These are phyloP conservation scores for Neocucurbitaria cava DNA, from an alignment of 2,329 filamentous ascomycete genomes.

Conservation along the genomic window DNA sequence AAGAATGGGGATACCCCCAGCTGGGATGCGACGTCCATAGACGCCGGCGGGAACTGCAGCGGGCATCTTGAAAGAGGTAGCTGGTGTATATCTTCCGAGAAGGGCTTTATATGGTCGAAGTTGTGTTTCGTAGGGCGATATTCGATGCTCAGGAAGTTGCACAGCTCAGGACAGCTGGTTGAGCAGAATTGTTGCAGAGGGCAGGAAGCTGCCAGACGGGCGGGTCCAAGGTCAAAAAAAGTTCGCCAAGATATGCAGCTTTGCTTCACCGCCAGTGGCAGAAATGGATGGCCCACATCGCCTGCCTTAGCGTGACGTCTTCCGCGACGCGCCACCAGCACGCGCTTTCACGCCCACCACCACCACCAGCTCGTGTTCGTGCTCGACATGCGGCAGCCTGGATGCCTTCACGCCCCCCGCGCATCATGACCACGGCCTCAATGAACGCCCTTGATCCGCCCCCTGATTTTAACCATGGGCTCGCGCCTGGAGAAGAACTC, in stretches of 20 bases:
- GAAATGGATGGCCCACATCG: conserved; percentile 13
- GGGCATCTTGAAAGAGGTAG: conserved; percentile 41
- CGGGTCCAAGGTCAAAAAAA: conserved; percentile 30
- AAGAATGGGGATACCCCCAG: conserved; percentile 81
- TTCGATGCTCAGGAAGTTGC: conserved; percentile 16
- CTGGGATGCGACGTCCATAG: conserved; percentile 90
- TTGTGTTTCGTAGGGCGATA: neutral
- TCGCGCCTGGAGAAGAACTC: conserved; percentile 68
- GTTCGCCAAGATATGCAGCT: conserved; percentile 36
- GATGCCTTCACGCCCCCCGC: conserved; percentile 4
- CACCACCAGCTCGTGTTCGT: conserved; percentile 10
- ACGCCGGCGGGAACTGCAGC: conserved; percentile 70
- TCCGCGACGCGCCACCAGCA: conserved; percentile 20
- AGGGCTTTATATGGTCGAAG: conserved; percentile 3
- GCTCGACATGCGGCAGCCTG: conserved; percentile 11
- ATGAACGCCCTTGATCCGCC: conserved; percentile 28
- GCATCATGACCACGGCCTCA: conserved; percentile 35
- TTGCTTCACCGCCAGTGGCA: conserved; percentile 32
- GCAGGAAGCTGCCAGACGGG: conserved; percentile 13
- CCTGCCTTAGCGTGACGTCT: conserved; percentile 13
- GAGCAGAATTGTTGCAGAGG: conserved; percentile 14
- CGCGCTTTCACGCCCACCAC: conserved; percentile 12
- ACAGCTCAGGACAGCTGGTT: conserved; percentile 28
- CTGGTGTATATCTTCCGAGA: neutral
- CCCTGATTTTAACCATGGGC: conserved; percentile 57